A percentile compares a stretch with the other conserved stretches of the same genome.
phyloP scores from a whole-genome alignment of 1,284 basidiomycete genomes.

The Schizophyllum commune region DNA sequence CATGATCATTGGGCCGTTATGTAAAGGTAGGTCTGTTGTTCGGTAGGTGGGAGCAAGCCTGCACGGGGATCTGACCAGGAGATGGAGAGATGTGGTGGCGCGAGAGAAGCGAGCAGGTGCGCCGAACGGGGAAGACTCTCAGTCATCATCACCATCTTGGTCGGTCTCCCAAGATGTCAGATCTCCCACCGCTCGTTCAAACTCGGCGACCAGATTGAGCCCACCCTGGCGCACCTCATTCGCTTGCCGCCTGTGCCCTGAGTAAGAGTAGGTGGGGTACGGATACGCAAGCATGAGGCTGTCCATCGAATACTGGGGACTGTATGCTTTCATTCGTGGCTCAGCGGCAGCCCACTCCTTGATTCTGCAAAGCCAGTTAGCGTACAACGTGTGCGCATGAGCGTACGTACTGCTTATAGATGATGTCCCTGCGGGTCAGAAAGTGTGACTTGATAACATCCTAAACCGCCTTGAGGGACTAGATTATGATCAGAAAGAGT shows the following conservation, averaged over 20 bases:
- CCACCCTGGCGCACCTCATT: background rate
- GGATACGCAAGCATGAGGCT: background rate
- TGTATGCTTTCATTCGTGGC: conserved; percentile 19
- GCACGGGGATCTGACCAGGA: background rate
- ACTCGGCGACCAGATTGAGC: background rate
- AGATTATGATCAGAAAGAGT: background rate
- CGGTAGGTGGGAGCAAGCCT: background rate
- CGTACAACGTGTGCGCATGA: conserved; percentile 2
- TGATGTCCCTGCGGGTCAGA: conserved; percentile 29
- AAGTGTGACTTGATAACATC: conserved; percentile 45
- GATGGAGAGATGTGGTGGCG: background rate
- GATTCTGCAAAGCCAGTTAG: conserved; percentile 23
- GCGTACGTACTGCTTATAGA: conserved; percentile 32
- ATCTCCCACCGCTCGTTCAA: background rate
- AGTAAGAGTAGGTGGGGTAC: background rate
- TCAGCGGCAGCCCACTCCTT: conserved; percentile 28
- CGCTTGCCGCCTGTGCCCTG: background rate
- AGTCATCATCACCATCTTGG: background rate
- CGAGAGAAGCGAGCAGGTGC: background rate
- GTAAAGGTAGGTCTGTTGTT: background rate
- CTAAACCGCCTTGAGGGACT: conserved; percentile 18
- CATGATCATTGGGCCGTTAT: background rate
- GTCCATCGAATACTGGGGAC: conserved; percentile 18
- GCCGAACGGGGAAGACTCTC: background rate
- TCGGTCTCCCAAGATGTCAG: background rate